Evolutionary conservation across 225 moss, liverwort and hornwort species (phyloP).

Genomic region (Bryum argenteum): DNA sequence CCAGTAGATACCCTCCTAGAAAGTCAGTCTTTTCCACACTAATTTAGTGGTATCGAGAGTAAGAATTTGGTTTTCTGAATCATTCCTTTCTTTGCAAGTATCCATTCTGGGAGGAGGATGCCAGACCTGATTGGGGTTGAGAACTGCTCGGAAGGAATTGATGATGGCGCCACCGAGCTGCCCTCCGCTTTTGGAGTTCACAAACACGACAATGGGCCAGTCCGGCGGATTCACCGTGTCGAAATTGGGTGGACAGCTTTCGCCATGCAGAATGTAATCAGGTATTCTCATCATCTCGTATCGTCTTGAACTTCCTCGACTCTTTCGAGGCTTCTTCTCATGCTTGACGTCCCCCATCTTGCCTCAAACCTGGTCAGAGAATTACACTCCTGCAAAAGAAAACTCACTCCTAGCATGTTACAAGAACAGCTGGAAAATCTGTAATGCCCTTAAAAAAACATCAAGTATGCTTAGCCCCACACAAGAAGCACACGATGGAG

Average conservation of each 20-base stretch:
- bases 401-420: too few species aligned
- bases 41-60: too few species aligned
- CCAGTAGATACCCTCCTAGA: too few species aligned
- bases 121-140: slow-evolving; percentile 76
- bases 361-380: not conserved
- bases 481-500: too few species aligned
- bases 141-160: slow-evolving; percentile 55
- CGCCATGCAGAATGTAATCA: slow-evolving; percentile 41
- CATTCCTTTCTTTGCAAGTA: too few species aligned
- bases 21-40: too few species aligned
- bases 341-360: slow-evolving; percentile 38
- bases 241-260: slow-evolving; percentile 9
- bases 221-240: slow-evolving; percentile 21
- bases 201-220: slow-evolving; percentile 74
- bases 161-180: slow-evolving; percentile 72
- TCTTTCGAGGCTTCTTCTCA: slow-evolving; percentile 11
- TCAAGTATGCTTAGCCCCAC: too few species aligned
- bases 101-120: too few species aligned
- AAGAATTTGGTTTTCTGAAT: too few species aligned
- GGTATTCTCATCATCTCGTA: slow-evolving; percentile 45
- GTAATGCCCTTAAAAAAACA: not conserved
- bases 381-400: slow-evolving; percentile 8
- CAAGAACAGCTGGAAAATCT: not conserved
- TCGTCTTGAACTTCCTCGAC: slow-evolving; percentile 1
- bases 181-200: slow-evolving; percentile 86